Conservation (phyloP, 768 basidiomycete genomes). For the Pulveroboletus sp. region DNA sequence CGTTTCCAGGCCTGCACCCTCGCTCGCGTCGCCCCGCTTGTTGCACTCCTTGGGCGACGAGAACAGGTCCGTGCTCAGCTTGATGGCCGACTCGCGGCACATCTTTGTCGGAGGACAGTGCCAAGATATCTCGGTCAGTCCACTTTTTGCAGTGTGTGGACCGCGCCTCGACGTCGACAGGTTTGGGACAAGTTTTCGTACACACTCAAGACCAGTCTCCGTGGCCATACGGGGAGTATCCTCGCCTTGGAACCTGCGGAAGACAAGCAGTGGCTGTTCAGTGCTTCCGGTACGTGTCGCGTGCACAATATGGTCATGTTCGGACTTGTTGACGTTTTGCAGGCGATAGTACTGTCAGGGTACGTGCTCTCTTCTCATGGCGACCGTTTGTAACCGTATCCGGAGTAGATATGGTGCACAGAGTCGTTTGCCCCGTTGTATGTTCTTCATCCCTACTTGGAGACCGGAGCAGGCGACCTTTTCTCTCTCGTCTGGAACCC, state of each 20-base stretch:
- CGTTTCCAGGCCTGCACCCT: conserved; percentile 54
- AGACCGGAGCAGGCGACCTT: conserved; percentile 81
- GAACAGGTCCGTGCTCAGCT: conserved; percentile 67
- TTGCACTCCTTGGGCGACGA: conserved; percentile 71
- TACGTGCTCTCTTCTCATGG: conserved; percentile 32
- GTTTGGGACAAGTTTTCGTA: conserved; percentile 83
- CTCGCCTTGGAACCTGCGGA: conserved; percentile 74
- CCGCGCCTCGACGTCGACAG: conserved; percentile 39
- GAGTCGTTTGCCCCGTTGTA: conserved; percentile 62
- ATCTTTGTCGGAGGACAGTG: conserved; percentile 86
- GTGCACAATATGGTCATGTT: neutral
- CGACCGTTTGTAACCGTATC: conserved; percentile 4
- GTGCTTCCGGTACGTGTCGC: conserved; percentile 68
- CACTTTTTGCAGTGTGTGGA: neutral
- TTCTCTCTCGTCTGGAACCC: conserved; percentile 83
- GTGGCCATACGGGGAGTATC: conserved; percentile 84
- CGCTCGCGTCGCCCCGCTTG: conserved; percentile 46
- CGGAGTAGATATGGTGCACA: conserved; percentile 77
- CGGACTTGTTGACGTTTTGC: conserved; percentile 4
- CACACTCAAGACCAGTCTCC: conserved; percentile 61
- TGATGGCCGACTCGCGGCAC: conserved; percentile 67
- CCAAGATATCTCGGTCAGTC: conserved; percentile 67
- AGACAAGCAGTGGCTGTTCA: conserved; percentile 84
- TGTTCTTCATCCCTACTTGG: conserved; percentile 73
- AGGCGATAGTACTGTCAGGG: conserved; percentile 90